phyloP scores from a whole-genome alignment of 2,329 filamentous ascomycete species.

The Byssoonygena ceratinophila region DNA sequence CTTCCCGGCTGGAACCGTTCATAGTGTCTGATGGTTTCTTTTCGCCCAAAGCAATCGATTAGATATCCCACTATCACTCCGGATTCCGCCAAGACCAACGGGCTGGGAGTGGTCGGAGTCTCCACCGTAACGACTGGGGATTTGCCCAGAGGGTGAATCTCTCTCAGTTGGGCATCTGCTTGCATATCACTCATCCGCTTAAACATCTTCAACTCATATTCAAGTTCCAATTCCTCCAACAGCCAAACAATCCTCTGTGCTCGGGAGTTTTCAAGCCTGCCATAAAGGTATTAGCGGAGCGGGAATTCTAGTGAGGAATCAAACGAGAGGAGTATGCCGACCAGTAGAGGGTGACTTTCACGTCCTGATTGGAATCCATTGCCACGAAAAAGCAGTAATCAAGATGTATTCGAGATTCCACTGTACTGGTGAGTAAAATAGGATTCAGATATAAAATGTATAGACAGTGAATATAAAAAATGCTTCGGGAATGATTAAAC shows the following conservation, averaged over 20 bases:
- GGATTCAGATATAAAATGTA: too few species aligned
- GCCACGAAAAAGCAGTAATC: neutral
- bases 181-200: slow-evolving; percentile 53
- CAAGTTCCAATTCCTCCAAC: slow-evolving; percentile 66
- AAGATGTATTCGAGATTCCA: neutral
- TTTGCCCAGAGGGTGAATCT: slow-evolving; percentile 77
- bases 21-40: slow-evolving; percentile 22
- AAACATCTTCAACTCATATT: slow-evolving; percentile 71
- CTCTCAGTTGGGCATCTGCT: slow-evolving; percentile 65
- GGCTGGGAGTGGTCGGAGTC: slow-evolving; percentile 36
- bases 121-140: slow-evolving; percentile 66
- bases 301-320: too few species aligned
- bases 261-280: slow-evolving; percentile 78
- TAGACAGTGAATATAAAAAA: neutral
- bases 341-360: slow-evolving; percentile 57
- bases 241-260: slow-evolving; percentile 78
- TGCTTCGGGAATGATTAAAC: neutral
- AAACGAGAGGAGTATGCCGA: slow-evolving; percentile 24
- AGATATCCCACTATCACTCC: slow-evolving; percentile 74
- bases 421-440: neutral
- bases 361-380: slow-evolving; percentile 22
- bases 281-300: neutral
- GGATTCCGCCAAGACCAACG: slow-evolving; percentile 66
- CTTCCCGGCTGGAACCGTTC: slow-evolving; percentile 43
- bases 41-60: slow-evolving; percentile 51